A percentile compares a stretch with the other conserved stretches of the same genome.
Evolutionary conservation across 495 filamentous ascomycete genomes (phyloP).

Genomic region (Tuber calosporum): DNA sequence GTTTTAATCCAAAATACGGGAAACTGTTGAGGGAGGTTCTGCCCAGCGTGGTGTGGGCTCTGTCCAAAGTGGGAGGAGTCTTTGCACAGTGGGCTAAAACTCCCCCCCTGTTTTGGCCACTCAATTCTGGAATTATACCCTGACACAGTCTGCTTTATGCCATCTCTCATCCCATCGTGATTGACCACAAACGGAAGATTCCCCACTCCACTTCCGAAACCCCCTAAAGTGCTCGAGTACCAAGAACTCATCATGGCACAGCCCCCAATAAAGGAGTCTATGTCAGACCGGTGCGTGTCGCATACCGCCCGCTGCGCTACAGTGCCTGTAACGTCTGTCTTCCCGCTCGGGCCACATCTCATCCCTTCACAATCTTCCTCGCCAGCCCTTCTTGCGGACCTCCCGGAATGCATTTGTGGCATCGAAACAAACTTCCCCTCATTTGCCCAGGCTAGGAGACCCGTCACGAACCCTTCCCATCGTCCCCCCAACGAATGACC

Average conservation of each 20-base stretch:
- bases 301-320: conserved; percentile 23
- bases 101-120: conserved; percentile 2
- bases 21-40: conserved; percentile 5
- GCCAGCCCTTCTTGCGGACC: neutral
- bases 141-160: neutral
- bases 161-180: neutral
- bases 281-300: neutral
- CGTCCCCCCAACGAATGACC: neutral
- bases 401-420: neutral
- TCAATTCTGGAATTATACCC: neutral
- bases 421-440: neutral
- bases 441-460: neutral
- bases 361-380: conserved; percentile 24
- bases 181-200: conserved; percentile 8
- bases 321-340: conserved; percentile 8
- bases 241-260: neutral
- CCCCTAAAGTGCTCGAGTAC: too few relatives aligned
- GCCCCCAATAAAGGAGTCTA: conserved; percentile 13
- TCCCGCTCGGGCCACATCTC: conserved; percentile 34
- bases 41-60: neutral
- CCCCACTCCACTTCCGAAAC: conserved; percentile 16
- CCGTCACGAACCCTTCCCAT: neutral
- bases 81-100: neutral
- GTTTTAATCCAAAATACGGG: conserved; percentile 5
- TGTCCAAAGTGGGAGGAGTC: neutral